Evolutionary conservation across 2,329 filamentous ascomycete species (phyloP), one percentile per base, ranked within the genome.

Genomic region (Aspergillus niger): DNA sequence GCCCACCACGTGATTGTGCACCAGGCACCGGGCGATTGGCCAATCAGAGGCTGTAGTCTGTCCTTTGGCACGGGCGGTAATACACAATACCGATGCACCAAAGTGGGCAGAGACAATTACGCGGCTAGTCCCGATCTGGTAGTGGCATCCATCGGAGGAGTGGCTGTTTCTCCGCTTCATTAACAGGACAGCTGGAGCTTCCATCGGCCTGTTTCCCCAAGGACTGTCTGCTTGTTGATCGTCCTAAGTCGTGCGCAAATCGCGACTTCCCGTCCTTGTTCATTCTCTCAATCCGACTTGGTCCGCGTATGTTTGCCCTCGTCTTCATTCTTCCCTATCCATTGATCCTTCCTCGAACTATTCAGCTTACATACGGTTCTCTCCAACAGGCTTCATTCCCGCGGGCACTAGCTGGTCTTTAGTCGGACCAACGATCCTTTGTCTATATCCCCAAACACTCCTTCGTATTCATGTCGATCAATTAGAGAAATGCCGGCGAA

Each of bases 401-500:
- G 32, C 49, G 57, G 55, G 49, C 58, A 50, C 67, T 68, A 63
- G 68, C 51, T 47, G 56, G 30, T 62, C 60, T 57, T 55, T 53
- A 55, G 60, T 60, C 51, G 38, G 61, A 48, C 41, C 43, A 30
- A 20, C 65, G 65, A 58, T 55, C 47, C 51, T n/a, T 55, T 39
- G 39, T 53, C 32, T 56, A 50, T 28, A 43, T 30, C 26, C 49
- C 20, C 10, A 52, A 53, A 51, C 43, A 5, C 59, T 58, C 55
- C 30, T 39, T 61, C 59, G 60, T 68, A 75, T 74, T 72, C 64
- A 70, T 66, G 63, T 65, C 70, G 63, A 66, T 66, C 66, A 56
- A 64, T 67, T 63, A 59, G 65, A 65, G 69, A 66, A 44, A 98
- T 98, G 95, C 83, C 93, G 67, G 81, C 89, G 73, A 97, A 96